Evolutionary conservation across 2,329 filamentous ascomycete genomes (phyloP), one percentile per base, ranked within the genome.

Genomic region (Teratosphaeria epicoccoides): DNA sequence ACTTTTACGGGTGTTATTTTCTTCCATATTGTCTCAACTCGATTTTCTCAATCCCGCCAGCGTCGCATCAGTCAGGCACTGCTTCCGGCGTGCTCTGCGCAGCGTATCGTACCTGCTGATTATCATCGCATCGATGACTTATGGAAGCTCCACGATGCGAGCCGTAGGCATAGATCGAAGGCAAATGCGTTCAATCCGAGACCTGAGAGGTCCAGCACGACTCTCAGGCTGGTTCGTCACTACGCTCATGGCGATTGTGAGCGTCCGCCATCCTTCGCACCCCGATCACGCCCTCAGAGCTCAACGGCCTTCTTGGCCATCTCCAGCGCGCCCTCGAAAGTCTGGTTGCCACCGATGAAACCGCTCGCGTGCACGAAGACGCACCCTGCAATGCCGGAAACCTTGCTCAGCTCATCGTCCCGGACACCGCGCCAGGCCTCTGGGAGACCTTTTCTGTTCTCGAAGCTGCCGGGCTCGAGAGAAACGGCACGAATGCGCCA

Each of bases 401-500:
- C 76, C 60, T 79, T 78, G 68, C 91, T 88, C 49, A 98, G 76
- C 69, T 90, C 83, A 61, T 85, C 83, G 66, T 97, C 93, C 40
- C 93, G 79, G 58, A 95, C 83, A 6, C 93, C 93, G 63, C 91
- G 83, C 93, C 93, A 98, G 17, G 83, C 79, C 71, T 94, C 88
- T 4, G 91, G 91, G 59, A 98, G 76, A 43, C 90, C 84, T 74
- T 93, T 95, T 61, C 93, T 81, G 73, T 90, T 96, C 70, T 88
- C 79, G 66, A 98, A 98, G 54, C 88, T 93, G 65, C 87, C 85
- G 68, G 86, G 84, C 68, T 81, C 80, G 53, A 87, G 82, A 46
- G 88, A 87, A n/a, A 97, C 93, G 56, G 86, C 84, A 71, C 96
- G 89, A 55, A 98, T 86, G 52, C 93, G 82, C 93, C 93, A 97